These are phyloP conservation scores for Dictyostelium purpureum DNA, from an alignment of 78 protist species.

Conservation along the genomic window DNA sequence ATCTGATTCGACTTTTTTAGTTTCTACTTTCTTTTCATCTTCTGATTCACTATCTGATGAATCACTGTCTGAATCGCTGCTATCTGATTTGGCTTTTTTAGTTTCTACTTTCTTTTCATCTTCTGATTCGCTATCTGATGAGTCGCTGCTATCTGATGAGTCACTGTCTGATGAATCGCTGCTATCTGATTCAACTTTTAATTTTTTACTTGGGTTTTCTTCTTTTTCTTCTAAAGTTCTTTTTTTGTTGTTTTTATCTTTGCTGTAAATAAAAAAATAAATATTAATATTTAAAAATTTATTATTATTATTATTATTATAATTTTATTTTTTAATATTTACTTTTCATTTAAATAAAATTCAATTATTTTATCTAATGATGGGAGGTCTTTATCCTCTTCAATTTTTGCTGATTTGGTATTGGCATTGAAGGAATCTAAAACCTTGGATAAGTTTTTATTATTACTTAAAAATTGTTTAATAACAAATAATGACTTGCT, in stretches of 20 bases:
- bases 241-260: conserved; percentile 8
- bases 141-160: too few relatives aligned
- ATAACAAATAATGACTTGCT: conserved; percentile 1
- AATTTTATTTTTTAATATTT: neutral
- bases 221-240: conserved; percentile 18
- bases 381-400: neutral
- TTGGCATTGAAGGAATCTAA: neutral
- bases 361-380: conserved; percentile 6
- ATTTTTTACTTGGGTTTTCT: neutral
- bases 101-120: neutral
- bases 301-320: neutral
- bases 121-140: too few relatives aligned
- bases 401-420: neutral
- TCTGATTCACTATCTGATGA: neutral
- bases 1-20: neutral
- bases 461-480: neutral
- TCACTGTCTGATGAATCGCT: neutral
- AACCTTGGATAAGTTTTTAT: neutral
- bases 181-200: conserved; percentile 1
- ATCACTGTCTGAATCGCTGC: neutral
- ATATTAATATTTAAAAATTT: neutral
- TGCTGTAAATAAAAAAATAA: neutral
- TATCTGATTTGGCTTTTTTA: neutral
- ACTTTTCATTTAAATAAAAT: conserved; percentile 21
- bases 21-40: neutral